Percentiles rank a stretch among this genome's conserved stretches.
Conservation (phyloP, 2,329 filamentous ascomycete species). For the Cercospora sp. region DNA sequence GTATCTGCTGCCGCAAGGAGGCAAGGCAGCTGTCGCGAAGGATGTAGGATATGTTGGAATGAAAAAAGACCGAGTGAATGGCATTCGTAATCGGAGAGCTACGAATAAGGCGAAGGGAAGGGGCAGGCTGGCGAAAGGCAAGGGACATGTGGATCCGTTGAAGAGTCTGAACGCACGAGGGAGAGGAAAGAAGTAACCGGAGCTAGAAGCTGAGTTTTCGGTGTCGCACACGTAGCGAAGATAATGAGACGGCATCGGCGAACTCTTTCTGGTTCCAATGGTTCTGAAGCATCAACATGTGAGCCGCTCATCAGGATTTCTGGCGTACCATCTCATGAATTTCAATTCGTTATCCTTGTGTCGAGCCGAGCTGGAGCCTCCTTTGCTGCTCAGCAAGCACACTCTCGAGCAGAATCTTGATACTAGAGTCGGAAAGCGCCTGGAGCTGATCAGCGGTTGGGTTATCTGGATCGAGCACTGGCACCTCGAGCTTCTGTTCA, state of each 20-base stretch:
- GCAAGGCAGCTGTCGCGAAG: conserved; percentile 62
- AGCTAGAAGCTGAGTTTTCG: neutral
- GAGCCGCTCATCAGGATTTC: too few relatives aligned
- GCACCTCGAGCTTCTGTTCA: neutral
- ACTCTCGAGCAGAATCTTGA: neutral
- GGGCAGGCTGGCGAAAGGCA: conserved; percentile 57
- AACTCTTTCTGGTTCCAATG: too few relatives aligned
- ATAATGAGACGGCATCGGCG: too few relatives aligned
- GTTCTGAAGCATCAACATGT: too few relatives aligned
- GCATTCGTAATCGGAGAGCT: conserved; percentile 49
- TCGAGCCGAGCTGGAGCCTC: neutral
- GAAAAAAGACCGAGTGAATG: conserved; percentile 53
- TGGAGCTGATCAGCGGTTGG: neutral
- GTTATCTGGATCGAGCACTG: neutral
- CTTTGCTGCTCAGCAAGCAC: neutral
- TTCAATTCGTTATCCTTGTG: too few relatives aligned
- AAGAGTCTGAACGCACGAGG: conserved; percentile 72
- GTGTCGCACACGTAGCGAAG: neutral
- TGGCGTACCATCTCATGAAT: too few relatives aligned
- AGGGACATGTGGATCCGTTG: conserved; percentile 73
- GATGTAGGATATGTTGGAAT: conserved; percentile 77
- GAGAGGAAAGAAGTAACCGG: conserved; percentile 38
- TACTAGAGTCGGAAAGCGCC: neutral
- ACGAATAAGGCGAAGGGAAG: conserved; percentile 49
- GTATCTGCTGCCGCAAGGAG: conserved; percentile 80